These are phyloP conservation scores for Passiflora organensis DNA, from an alignment of 345 rosid genomes.

Conservation along the genomic window DNA sequence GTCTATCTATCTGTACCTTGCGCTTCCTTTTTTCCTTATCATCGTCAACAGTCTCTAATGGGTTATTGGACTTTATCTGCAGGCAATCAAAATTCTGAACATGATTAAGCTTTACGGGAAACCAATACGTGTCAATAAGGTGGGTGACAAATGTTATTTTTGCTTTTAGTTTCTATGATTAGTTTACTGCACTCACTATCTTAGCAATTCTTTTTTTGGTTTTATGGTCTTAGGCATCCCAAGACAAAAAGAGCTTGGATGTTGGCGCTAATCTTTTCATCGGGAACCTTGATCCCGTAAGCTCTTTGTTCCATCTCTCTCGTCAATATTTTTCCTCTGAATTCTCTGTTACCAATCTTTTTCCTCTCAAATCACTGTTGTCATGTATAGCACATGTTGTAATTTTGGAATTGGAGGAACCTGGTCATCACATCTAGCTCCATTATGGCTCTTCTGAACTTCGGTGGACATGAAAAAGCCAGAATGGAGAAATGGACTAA, in stretches of 20 bases:
- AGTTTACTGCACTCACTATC: not conserved
- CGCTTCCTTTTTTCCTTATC: not conserved
- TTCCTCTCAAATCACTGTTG: not conserved
- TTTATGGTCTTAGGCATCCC: slow-evolving; percentile 73
- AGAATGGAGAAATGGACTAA: no score
- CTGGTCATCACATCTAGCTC: no score
- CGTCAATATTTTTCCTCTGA: no score
- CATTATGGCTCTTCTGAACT: no score
- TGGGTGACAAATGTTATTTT: slow-evolving; percentile 19
- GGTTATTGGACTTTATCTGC: slow-evolving; percentile 3
- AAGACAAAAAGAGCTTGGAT: slow-evolving; percentile 97
- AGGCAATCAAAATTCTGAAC: slow-evolving; percentile 97
- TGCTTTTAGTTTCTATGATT: not conserved
- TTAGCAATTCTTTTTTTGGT: not conserved
- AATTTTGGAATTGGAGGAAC: no score
- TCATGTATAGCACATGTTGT: no score
- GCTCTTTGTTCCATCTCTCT: slow-evolving; percentile 19
- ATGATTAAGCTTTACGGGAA: slow-evolving; percentile 96
- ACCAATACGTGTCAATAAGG: slow-evolving; percentile 97
- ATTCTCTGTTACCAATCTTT: not conserved
- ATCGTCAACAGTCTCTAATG: not conserved
- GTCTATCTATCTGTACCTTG: no score
- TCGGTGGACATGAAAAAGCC: no score
- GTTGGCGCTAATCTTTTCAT: slow-evolving; percentile 98
- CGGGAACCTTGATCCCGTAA: slow-evolving; percentile 94